Evolutionary conservation across 805 yeast species (phyloP).

Genomic region (Myxozyma melibiosi): DNA sequence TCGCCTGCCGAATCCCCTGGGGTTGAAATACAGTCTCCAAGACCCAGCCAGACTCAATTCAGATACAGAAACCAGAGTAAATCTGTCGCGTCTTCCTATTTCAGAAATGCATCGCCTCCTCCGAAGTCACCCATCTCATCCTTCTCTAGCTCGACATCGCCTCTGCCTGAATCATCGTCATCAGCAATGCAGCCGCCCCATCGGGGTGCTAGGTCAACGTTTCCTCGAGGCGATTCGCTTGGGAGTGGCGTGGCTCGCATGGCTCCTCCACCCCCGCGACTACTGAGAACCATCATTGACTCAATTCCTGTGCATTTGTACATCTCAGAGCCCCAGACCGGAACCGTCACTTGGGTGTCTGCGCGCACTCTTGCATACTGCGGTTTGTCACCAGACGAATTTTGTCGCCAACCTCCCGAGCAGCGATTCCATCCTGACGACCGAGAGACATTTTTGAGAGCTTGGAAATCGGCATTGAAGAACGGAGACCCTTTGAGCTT

Average conservation of each 20-base stretch:
- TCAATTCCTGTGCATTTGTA: constrained; percentile 43
- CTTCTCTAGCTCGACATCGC: constrained; percentile 20
- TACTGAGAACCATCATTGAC: constrained; percentile 40
- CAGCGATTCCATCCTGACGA: constrained; percentile 40
- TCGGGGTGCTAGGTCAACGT: not conserved
- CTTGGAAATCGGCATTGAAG: constrained; percentile 37
- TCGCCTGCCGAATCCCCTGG: constrained; percentile 17
- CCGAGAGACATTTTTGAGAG: constrained; percentile 31
- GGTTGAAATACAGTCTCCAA: not conserved
- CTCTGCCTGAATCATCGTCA: not conserved
- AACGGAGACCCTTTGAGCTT: constrained; percentile 39
- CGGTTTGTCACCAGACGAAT: constrained; percentile 38
- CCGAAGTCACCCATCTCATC: constrained; percentile 31
- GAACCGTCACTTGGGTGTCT: constrained; percentile 41
- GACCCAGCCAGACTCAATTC: not conserved
- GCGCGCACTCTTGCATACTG: constrained; percentile 40
- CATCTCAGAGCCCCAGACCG: constrained; percentile 40
- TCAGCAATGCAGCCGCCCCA: not conserved
- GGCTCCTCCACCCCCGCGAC: constrained; percentile 21
- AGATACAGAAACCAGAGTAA: not conserved
- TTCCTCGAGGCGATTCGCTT: not conserved
- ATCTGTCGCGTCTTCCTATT: not conserved
- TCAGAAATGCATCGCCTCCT: constrained; percentile 13
- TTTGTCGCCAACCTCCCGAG: constrained; percentile 32
- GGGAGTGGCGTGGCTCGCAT: not conserved